Base-by-base conservation (phyloP, 2,329 filamentous ascomycete genomes). In the Penicillium sp. region DNA sequence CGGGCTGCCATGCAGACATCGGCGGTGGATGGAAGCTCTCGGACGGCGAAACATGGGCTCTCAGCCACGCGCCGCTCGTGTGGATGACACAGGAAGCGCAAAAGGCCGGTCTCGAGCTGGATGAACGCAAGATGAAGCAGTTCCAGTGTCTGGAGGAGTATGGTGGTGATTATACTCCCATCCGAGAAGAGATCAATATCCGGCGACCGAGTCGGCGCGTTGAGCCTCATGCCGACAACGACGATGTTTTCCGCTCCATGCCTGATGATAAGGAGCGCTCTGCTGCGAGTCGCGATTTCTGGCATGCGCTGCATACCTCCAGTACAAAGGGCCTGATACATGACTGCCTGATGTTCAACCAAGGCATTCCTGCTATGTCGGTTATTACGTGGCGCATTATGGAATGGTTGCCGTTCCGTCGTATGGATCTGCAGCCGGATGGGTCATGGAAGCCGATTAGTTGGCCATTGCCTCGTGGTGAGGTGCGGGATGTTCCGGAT, bases 361-460 rank as follows among this genome's bases (percentile, higher is more conserved):
- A 83, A 13, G 89, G 89, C 0, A 76, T 89, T 4, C 71, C 79
- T 0, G 58, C 61, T 24, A 53, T 76, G 4, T 82, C 85, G 0
- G 88, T 90, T 0, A 63, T 87, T 0, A 81, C 80, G 2, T 93
- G 89, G 89, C 88, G 85, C 35, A 70, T 90, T 22, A 90, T 93
- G 89, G 90, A 93, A 67, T 92, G 88, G 69, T 77, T 93, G 24
- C 90, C 90, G 0, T 92, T 93, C 74, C 82, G 88, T 1, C 81
- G 90, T 24, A 92, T 94, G 88, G 90, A 93, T 63, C 76, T 93
- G 8, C 85, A 85, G 59, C 57, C 77, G 0, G 87, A 92, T 59
- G 89, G 89, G 0, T 85, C 84, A 0, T 94, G 90, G 90, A 87
- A 85, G 71, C 87, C 89, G 0, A 93, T 94, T 62, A 80, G 85